Evolutionary conservation across 495 filamentous ascomycete genomes (phyloP).

Genomic region (Parmelia sp.): DNA sequence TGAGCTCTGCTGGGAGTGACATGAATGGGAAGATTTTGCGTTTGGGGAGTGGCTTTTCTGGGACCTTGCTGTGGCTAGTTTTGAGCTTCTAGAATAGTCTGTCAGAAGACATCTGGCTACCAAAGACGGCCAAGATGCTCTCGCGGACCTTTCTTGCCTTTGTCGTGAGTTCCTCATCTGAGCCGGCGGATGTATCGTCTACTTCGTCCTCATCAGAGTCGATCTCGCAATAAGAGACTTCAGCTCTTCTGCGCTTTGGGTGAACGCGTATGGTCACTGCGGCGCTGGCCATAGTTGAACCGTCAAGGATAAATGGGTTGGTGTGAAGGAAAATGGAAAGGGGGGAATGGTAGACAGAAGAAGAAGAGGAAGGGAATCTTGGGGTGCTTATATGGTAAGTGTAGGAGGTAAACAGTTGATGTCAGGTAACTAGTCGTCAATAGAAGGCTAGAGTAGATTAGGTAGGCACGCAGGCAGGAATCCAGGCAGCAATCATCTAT

Average conservation of each 20-base stretch:
- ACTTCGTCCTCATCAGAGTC: constrained; percentile 9
- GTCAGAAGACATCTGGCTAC: neutral
- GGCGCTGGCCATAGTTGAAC: neutral
- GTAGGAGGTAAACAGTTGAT: neutral
- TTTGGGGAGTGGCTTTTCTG: constrained; percentile 13
- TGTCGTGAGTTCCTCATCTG: neutral
- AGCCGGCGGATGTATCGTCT: neutral
- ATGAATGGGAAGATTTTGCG: constrained; percentile 22
- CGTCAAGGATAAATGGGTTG: neutral
- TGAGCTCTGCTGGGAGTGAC: constrained; percentile 17
- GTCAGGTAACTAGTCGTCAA: neutral
- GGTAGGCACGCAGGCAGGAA: no score
- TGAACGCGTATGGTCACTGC: neutral
- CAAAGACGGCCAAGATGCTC: neutral
- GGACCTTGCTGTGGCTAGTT: neutral
- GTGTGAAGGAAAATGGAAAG: neutral
- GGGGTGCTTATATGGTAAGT: neutral
- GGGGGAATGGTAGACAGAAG: neutral
- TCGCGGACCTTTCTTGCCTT: neutral
- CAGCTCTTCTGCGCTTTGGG: constrained; percentile 18
- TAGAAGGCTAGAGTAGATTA: no score
- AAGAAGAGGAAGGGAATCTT: neutral
- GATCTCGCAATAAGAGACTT: constrained; percentile 14
- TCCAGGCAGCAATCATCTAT: no score
- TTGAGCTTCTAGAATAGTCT: constrained; percentile 1